phyloP scores from a whole-genome alignment of 352 stramenopile species.

The Pythium vanterpoolii region DNA sequence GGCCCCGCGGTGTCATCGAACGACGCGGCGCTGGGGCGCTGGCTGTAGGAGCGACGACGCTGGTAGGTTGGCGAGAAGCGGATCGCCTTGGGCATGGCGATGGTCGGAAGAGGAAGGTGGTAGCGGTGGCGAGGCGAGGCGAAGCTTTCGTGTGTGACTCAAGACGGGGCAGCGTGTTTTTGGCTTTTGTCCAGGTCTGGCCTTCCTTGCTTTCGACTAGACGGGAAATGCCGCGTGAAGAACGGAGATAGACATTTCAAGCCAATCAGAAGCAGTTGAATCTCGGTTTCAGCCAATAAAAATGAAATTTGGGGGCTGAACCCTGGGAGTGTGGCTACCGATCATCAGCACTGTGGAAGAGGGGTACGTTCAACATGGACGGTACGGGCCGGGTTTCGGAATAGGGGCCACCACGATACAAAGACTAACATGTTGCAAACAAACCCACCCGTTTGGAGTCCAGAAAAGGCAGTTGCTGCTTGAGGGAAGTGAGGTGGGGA shows the following conservation, averaged over 20 bases:
- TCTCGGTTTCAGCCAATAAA: constrained; percentile 27
- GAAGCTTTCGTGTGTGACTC: not conserved
- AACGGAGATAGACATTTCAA: not conserved
- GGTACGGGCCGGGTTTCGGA: not conserved
- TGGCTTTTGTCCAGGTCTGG: constrained; percentile 1
- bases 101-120: not conserved
- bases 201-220: no score
- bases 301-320: not conserved
- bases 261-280: constrained; percentile 21
- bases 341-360: no score
- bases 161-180: not conserved
- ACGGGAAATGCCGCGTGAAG: not conserved
- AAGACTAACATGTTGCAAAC: not conserved
- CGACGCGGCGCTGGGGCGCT: not conserved
- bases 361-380: constrained; percentile 14
- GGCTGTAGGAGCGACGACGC: constrained; percentile 18
- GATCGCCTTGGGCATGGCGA: constrained; percentile 19
- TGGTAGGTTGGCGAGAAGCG: constrained; percentile 23
- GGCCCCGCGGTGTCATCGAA: not conserved
- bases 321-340: constrained; percentile 12
- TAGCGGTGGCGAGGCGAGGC: not conserved
- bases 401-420: constrained; percentile 1
- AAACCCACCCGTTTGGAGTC: constrained; percentile 1
- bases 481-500: constrained; percentile 5
- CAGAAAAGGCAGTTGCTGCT: constrained; percentile 13